Base-by-base conservation (phyloP, 1,284 basidiomycete genomes). In the Ceratorhiza oryzae-sativae region DNA sequence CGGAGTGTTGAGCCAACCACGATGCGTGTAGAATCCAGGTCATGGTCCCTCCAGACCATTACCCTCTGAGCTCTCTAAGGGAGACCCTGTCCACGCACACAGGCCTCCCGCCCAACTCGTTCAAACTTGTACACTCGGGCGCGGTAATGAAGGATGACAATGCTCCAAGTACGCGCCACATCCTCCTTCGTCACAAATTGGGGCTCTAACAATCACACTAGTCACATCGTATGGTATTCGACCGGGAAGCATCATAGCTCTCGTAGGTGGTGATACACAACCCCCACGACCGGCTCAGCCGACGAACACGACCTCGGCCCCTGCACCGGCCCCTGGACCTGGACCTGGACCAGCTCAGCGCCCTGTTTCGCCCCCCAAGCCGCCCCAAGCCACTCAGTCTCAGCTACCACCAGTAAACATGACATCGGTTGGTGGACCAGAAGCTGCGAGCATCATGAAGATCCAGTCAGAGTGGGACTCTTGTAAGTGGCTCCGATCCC, bases 111-210 rank as follows among this genome's bases (percentile, higher is more conserved):
- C 79, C 79, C 42, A 75, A 84, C 75, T 84, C 85, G n/a, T 91
- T 93, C 84, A 91, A 92, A 78, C 84, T 94, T 78, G 86, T 94
- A 72, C 88, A 91, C 79, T 85, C 88, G 48, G 91, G 92, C 51
- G 91, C 90, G 4, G 84, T 93, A 77, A 89, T 93, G 86, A 90
- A 88, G 75, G 91, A 93, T 77, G 88, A 94, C 77, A 81, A 82
- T 73, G 88, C 86, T 3, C 87, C 85, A 51, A 82, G 74, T 45
- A 58, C 63, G 63, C 51, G 36, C 41, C 51, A 45, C 53, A 70
- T 42, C 36, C 32, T 13, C 12, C 18, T 12, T n/a, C 32, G 25
- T 27, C 4, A 13, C 30, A 18, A 3, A 13, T 34, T 9, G 1
- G 5, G 36, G 27, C 12, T 34, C 53, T 45, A 20, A 45, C 12